A percentile compares a stretch with the other conserved stretches of the same genome.
These are phyloP conservation scores for Beta lomatogona DNA, from an alignment of 179 eudicot genomes.

Conservation along the genomic window DNA sequence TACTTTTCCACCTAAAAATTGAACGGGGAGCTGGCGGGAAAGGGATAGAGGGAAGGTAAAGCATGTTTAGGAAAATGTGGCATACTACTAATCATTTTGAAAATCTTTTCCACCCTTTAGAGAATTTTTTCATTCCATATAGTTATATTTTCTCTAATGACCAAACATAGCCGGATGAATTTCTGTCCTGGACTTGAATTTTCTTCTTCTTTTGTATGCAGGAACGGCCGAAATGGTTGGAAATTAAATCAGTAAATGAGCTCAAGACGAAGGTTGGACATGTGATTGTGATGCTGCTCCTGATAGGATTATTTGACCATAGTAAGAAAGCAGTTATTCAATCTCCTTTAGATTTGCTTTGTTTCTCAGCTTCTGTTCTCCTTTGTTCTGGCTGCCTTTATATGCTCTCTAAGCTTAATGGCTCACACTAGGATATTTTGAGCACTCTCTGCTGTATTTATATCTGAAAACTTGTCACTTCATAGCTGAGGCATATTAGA, in stretches of 20 bases:
- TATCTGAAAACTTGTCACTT: neutral
- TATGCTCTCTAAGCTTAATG: conserved; percentile 77
- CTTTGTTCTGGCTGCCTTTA: conserved; percentile 79
- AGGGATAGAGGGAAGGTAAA: too few relatives aligned
- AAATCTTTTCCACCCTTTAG: too few relatives aligned
- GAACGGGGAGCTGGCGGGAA: too few relatives aligned
- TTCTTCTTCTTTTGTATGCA: conserved; percentile 31
- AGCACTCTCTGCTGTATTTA: neutral
- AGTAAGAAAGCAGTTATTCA: conserved; percentile 70
- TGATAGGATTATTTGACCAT: conserved; percentile 86
- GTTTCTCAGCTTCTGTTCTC: conserved; percentile 83
- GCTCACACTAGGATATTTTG: conserved; percentile 28
- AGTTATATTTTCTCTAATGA: too few relatives aligned
- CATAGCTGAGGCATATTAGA: conserved; percentile 2
- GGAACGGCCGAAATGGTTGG: conserved; percentile 91
- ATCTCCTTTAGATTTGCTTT: conserved; percentile 79
- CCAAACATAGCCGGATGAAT: too few relatives aligned
- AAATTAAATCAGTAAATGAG: conserved; percentile 75
- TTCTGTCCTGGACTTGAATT: too few relatives aligned
- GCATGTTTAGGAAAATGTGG: too few relatives aligned
- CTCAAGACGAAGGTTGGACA: conserved; percentile 95
- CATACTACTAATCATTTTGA: too few relatives aligned
- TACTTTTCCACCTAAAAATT: too few relatives aligned
- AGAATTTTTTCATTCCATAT: too few relatives aligned
- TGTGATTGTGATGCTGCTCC: conserved; percentile 90